These are phyloP conservation scores for Gnomoniopsis smithogilvyi DNA, from an alignment of 2,329 filamentous ascomycete genomes.

Conservation along the genomic window DNA sequence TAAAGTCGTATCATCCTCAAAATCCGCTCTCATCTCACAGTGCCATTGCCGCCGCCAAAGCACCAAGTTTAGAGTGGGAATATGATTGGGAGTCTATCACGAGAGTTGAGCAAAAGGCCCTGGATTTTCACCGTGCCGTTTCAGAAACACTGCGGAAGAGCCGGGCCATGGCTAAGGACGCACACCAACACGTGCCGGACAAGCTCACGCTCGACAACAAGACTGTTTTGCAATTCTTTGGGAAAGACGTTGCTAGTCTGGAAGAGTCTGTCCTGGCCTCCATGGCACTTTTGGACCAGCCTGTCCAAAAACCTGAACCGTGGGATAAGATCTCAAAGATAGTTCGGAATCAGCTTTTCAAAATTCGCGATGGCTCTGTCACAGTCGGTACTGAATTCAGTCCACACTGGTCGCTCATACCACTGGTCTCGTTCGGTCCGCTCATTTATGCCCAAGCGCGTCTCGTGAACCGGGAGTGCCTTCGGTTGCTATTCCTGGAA, in stretches of 20 bases:
- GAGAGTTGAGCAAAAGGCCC: slow-evolving; percentile 58
- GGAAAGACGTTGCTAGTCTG: slow-evolving; percentile 43
- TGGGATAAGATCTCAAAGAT: slow-evolving; percentile 38
- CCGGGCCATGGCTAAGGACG: neutral
- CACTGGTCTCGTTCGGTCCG: slow-evolving; percentile 72
- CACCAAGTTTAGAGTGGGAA: slow-evolving; percentile 63
- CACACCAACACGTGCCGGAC: neutral
- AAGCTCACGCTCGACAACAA: neutral
- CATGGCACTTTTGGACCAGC: slow-evolving; percentile 42
- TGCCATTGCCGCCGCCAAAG: slow-evolving; percentile 41
- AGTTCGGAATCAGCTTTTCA: slow-evolving; percentile 37
- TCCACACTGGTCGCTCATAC: slow-evolving; percentile 57
- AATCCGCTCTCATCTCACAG: slow-evolving; percentile 59
- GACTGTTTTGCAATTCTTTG: slow-evolving; percentile 43
- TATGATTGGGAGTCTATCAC: slow-evolving; percentile 71
- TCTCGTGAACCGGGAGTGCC: slow-evolving; percentile 72
- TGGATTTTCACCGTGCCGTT: slow-evolving; percentile 46
- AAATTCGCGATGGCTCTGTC: slow-evolving; percentile 5
- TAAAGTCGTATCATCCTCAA: slow-evolving; percentile 66
- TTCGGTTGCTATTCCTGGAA: slow-evolving; percentile 70
- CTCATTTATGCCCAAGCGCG: slow-evolving; percentile 71
- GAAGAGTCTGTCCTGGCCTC: slow-evolving; percentile 47
- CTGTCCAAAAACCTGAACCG: slow-evolving; percentile 24
- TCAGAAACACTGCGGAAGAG: slow-evolving; percentile 27
- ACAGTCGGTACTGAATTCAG: slow-evolving; percentile 31